Evolutionary conservation across 73 alveolate genomes (phyloP).

Genomic region (Uronychia binucleata): DNA sequence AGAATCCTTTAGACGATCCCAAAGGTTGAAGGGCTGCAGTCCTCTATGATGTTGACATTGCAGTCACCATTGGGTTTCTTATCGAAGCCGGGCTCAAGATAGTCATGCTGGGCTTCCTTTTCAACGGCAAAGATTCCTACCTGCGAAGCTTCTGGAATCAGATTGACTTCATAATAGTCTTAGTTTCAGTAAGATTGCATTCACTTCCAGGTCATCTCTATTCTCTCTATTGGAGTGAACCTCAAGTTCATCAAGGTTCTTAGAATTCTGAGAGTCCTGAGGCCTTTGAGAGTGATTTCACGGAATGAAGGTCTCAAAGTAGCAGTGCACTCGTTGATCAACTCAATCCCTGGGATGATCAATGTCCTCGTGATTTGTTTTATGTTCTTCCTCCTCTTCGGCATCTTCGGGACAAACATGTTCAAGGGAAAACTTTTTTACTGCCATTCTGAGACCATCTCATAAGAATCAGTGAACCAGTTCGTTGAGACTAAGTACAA

Average conservation of each 20-base stretch:
- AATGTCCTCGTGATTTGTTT: conserved; percentile 41
- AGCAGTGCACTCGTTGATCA: conserved; percentile 34
- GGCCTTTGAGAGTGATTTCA: conserved; percentile 42
- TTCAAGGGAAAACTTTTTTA: conserved; percentile 22
- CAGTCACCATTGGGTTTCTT: neutral
- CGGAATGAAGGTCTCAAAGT: conserved; percentile 48
- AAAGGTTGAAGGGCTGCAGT: neutral
- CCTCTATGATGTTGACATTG: neutral
- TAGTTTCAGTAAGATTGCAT: neutral
- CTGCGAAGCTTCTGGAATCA: conserved; percentile 7
- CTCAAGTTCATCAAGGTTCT: conserved; percentile 41
- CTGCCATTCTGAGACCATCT: neutral
- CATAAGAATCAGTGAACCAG: neutral
- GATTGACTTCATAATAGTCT: conserved; percentile 1
- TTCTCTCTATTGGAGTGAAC: neutral
- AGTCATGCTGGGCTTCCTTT: neutral
- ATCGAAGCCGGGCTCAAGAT: conserved; percentile 7
- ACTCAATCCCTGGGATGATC: conserved; percentile 41
- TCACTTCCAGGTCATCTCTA: neutral
- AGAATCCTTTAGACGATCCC: too few species aligned
- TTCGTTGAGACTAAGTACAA: conserved; percentile 1
- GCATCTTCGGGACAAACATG: conserved; percentile 36
- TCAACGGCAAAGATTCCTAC: neutral
- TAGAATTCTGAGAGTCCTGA: conserved; percentile 54
- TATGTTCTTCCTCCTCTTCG: conserved; percentile 29